phyloP scores from a whole-genome alignment of 2,329 filamentous ascomycete genomes.

The Aspergillus fischeri region DNA sequence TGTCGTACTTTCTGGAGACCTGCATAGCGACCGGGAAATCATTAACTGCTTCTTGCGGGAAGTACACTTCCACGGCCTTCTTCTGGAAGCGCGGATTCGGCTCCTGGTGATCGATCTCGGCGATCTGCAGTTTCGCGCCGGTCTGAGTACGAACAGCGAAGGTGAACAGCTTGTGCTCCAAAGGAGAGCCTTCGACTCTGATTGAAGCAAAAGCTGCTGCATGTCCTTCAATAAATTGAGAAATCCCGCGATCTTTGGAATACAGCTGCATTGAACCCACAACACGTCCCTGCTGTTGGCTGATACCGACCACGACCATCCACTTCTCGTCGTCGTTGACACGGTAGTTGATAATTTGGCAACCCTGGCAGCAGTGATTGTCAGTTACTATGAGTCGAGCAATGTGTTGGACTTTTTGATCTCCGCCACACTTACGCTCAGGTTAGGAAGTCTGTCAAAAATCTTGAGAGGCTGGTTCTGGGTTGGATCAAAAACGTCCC shows the following conservation, averaged over 20 bases:
- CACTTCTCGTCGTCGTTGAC: slow-evolving; percentile 94
- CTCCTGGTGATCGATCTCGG: slow-evolving; percentile 91
- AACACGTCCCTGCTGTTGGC: slow-evolving; percentile 86
- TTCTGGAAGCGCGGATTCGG: slow-evolving; percentile 87
- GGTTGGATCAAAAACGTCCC: slow-evolving; percentile 86
- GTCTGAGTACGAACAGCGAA: slow-evolving; percentile 88
- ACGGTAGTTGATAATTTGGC: slow-evolving; percentile 99
- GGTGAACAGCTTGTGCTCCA: slow-evolving; percentile 92
- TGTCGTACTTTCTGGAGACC: slow-evolving; percentile 91
- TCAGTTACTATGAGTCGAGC: neutral
- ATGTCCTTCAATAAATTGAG: slow-evolving; percentile 96
- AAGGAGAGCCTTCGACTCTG: slow-evolving; percentile 78
- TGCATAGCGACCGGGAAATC: slow-evolving; percentile 99
- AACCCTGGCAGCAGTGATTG: slow-evolving; percentile 55
- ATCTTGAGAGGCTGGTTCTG: slow-evolving; percentile 80
- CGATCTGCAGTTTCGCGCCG: slow-evolving; percentile 93
- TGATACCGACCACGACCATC: slow-evolving; percentile 97
- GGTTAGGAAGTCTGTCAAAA: slow-evolving; percentile 90
- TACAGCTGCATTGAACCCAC: slow-evolving; percentile 97
- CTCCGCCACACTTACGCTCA: slow-evolving; percentile 59
- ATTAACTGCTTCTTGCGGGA: slow-evolving; percentile 89
- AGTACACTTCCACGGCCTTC: slow-evolving; percentile 97
- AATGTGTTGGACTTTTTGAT: neutral
- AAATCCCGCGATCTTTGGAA: slow-evolving; percentile 92
- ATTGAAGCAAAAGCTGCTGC: slow-evolving; percentile 91